Base-by-base conservation (phyloP, 2,329 filamentous ascomycete species). In the Talaromyces rugulosus region DNA sequence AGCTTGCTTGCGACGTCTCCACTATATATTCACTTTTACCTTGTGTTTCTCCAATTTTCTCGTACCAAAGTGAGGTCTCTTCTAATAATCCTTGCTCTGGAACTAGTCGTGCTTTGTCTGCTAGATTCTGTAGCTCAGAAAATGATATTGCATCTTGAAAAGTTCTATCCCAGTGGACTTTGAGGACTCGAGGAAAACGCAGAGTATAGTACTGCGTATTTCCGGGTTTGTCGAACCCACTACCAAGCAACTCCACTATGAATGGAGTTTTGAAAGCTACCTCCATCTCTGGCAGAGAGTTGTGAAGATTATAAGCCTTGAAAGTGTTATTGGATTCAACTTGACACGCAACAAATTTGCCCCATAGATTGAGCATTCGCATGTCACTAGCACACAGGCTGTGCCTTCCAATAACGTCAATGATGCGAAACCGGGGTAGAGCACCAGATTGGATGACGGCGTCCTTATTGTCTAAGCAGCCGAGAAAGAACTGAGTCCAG, bases 401-500 rank as follows among this genome's bases (percentile, higher is more conserved):
- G 51, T 78, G 76, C 7, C 61, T 68, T 61, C 85, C 80, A 2
- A 91, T 81, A 1, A 84, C 78, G 60, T 88, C 89, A 34, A 93
- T 82, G 2, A 95, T 76, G 27, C 83, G 84, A 71, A 91, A 94
- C 0, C 73, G 75, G 0, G 90, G 89, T 58, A 74, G 82, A 3
- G 64, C 66, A 2, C 77, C 73, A 66, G 78, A 82, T 6, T 82
- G 78, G 31, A 79, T 71, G 0, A 88, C 83, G 14, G 83, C 81
- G 5, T 84, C 79, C 66, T 85, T 87, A 68, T 95, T 95, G 27
- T 83, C 78, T 8, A 93, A 78, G 72, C 91, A 96, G 1, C 87
- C 92, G 16, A 96, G 75, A 69, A 89, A 88, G 69, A 96, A 96
- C 57, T 90, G 86, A 3, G 91, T 96, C 88, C 89, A 96, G 59